Base-by-base conservation (phyloP, 106 monocot genomes). In the Dendrobium chrysotoxum region DNA sequence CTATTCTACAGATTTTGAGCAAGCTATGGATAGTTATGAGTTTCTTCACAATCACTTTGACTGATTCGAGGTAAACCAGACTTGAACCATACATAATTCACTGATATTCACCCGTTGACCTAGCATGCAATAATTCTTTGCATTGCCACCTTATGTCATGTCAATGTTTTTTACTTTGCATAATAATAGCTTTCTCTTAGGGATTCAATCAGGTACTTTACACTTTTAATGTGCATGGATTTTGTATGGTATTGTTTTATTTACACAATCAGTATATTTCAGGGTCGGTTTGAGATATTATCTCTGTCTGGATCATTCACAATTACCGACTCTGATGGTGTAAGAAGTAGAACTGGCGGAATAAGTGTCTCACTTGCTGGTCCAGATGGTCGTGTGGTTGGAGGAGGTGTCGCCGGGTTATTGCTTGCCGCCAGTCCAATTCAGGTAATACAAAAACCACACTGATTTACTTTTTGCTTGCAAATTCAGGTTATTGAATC, bases 271-370 rank as follows among this genome's bases (percentile, higher is more conserved):
- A 35, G 28, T 79, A 7, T 70, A n/a, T 55, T 77, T 26, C 93
- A 93, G 93, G 93, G 93, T 10, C 88, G 88, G 64, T 93, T 93
- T 79, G 93, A 93, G 87, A 88, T 93, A 78, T 77, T 93, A 20
- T 88, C 90, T 25, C 82, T 93, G 38, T 87, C 87, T 5, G 93
- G 93, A 65, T 93, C 90, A 57, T 93, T 90, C 58, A 84, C 90
- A 68, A 84, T 87, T 23, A 77, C 84, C 42, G 89, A 84, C 16
- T 40, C 82, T 66, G 88, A 88, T 38, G 88, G 90, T 35, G 61
- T 80, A 7, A 81, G 95, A 35, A 90, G 90, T 74, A 88, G 95
- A 87, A 86, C 90, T 0, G 95, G 95, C 73, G 92, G 95, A 46
- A 79, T 95, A 55, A 95, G 92, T 77, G 85, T 92, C 26, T 88